Percentiles rank a stretch among this genome's conserved stretches.
These are phyloP conservation scores for Platismatia glauca DNA, from an alignment of 495 filamentous ascomycete genomes.

Conservation along the genomic window DNA sequence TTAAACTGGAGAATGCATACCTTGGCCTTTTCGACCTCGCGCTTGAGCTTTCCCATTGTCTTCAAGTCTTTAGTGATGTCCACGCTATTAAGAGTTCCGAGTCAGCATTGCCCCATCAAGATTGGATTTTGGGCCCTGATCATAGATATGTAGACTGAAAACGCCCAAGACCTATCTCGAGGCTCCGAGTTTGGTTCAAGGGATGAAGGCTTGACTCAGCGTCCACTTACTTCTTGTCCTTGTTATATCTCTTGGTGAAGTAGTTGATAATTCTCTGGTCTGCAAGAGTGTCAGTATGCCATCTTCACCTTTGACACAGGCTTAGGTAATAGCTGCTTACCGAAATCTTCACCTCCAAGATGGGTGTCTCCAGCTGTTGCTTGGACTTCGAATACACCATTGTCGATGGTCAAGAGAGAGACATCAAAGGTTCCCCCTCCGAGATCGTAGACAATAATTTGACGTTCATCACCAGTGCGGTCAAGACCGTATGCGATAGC, in stretches of 20 bases:
- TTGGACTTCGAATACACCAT: slow-evolving; percentile 96
- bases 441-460: slow-evolving; percentile 95
- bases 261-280: slow-evolving; percentile 96
- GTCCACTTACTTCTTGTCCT: slow-evolving; percentile 79
- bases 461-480: slow-evolving; percentile 75
- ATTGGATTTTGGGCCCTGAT: neutral
- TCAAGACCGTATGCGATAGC: slow-evolving; percentile 62
- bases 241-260: slow-evolving; percentile 98
- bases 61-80: slow-evolving; percentile 82
- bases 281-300: slow-evolving; percentile 11
- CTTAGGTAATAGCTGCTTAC: neutral
- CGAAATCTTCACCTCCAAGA: slow-evolving; percentile 97
- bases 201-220: neutral
- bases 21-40: slow-evolving; percentile 99
- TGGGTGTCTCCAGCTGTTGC: slow-evolving; percentile 99
- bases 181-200: neutral
- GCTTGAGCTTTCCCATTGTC: slow-evolving; percentile 99
- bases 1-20: neutral
- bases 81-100: neutral
- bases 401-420: slow-evolving; percentile 90
- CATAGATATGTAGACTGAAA: neutral
- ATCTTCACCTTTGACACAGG: neutral
- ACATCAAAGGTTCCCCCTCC: slow-evolving; percentile 99
- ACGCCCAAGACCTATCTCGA: neutral
- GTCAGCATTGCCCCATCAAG: neutral